Evolutionary conservation across 202 grass and related monocot species (phyloP).

Genomic region (Zoysia matrella): DNA sequence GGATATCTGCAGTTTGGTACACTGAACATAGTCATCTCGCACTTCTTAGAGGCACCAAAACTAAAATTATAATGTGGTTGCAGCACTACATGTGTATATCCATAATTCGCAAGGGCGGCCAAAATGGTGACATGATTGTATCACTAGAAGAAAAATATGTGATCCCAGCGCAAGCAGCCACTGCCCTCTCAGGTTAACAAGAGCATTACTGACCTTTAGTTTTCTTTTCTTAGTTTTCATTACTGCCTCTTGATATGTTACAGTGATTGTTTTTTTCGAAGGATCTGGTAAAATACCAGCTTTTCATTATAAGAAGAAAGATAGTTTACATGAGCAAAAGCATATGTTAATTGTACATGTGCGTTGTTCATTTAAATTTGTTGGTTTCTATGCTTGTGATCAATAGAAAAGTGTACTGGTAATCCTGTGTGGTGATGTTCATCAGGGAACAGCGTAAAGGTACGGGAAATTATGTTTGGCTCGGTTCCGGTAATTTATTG

Average conservation of each 20-base stretch:
- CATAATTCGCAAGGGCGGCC: background rate
- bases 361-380: slow-evolving; percentile 1
- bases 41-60: background rate
- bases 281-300: too few species aligned
- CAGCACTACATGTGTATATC: slow-evolving; percentile 28
- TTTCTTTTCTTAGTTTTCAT: background rate
- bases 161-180: slow-evolving; percentile 46
- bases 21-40: slow-evolving; percentile 1
- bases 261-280: too few species aligned
- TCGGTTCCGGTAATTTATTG: slow-evolving; percentile 16
- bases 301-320: too few species aligned
- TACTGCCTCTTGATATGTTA: background rate
- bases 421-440: slow-evolving; percentile 18
- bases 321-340: too few species aligned
- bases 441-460: slow-evolving; percentile 12
- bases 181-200: slow-evolving; percentile 35
- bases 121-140: slow-evolving; percentile 46
- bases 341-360: slow-evolving; percentile 4
- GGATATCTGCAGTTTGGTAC: background rate
- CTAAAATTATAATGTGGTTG: slow-evolving; percentile 15
- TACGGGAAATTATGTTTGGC: slow-evolving; percentile 4
- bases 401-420: background rate
- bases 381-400: background rate
- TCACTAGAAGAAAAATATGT: slow-evolving; percentile 42
- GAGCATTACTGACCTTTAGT: background rate